Evolutionary conservation across 306 rosid species (phyloP).

Genomic region (Sophora flavescens): DNA sequence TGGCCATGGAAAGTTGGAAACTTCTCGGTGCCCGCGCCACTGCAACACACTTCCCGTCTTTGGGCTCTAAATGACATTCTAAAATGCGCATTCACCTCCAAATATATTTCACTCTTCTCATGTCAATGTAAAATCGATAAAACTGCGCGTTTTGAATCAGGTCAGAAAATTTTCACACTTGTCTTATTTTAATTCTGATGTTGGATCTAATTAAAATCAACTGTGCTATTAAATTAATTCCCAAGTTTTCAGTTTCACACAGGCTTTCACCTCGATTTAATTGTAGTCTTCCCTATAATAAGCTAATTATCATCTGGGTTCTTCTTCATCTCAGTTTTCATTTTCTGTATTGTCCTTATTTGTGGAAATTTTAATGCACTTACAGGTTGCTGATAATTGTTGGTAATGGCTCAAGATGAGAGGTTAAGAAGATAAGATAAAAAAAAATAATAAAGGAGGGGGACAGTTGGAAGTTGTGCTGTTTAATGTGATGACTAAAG

Average conservation of each 20-base stretch:
- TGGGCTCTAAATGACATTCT: background rate
- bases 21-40: conserved; percentile 48
- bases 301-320: conserved; percentile 5
- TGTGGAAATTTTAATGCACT: background rate
- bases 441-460: background rate
- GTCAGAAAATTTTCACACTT: conserved; percentile 12
- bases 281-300: background rate
- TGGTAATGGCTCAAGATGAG: conserved; percentile 30
- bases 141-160: conserved; percentile 21
- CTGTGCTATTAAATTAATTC: background rate
- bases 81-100: conserved; percentile 14
- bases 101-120: background rate
- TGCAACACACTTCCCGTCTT: conserved; percentile 19
- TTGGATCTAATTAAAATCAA: background rate
- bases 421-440: conserved; percentile 38
- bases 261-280: conserved; percentile 2
- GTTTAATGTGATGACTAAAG: conserved; percentile 5
- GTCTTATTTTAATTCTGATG: background rate
- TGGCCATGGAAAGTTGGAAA: conserved; percentile 21
- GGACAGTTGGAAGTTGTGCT: conserved; percentile 14
- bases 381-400: conserved; percentile 33
- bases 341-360: background rate
- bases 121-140: background rate
- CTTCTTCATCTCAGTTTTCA: background rate
- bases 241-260: background rate